Conservation (phyloP, 1,284 basidiomycete genomes). For the Tetrapyrgos nigripes region DNA sequence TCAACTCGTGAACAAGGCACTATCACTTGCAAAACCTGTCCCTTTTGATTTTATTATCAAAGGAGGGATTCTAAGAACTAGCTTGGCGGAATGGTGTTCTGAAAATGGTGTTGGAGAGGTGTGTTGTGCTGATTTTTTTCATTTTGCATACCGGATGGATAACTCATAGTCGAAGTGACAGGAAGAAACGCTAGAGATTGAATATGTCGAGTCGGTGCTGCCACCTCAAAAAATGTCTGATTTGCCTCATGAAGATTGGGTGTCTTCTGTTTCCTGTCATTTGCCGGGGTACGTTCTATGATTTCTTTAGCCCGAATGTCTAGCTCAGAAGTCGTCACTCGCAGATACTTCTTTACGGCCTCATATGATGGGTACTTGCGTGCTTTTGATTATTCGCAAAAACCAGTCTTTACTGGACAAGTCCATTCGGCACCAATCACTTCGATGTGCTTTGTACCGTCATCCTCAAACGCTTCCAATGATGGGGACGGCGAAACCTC, state of each 20-base stretch:
- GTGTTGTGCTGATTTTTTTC: slow-evolving; percentile 20
- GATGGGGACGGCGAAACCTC: slow-evolving; percentile 38
- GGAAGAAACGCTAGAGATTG: slow-evolving; percentile 92
- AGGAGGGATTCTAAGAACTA: slow-evolving; percentile 81
- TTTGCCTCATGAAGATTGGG: slow-evolving; percentile 94
- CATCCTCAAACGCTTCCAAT: slow-evolving; percentile 28
- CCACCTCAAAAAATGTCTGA: slow-evolving; percentile 87
- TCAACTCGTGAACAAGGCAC: slow-evolving; percentile 95
- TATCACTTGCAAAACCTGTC: slow-evolving; percentile 75
- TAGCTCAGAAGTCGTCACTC: slow-evolving; percentile 1
- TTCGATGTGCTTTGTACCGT: slow-evolving; percentile 65
- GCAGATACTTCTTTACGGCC: slow-evolving; percentile 74
- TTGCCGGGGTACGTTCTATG: slow-evolving; percentile 63
- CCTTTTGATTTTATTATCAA: slow-evolving; percentile 95
- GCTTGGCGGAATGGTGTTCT: slow-evolving; percentile 80
- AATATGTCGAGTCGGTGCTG: slow-evolving; percentile 93
- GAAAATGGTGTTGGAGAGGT: slow-evolving; percentile 77
- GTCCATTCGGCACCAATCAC: slow-evolving; percentile 77
- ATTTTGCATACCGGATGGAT: not conserved
- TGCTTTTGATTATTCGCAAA: slow-evolving; percentile 75
- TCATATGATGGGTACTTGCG: slow-evolving; percentile 85
- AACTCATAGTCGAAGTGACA: slow-evolving; percentile 35
- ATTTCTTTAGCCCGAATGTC: not conserved
- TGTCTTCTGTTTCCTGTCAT: slow-evolving; percentile 80
- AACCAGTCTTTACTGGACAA: slow-evolving; percentile 52